Conservation (phyloP, 257 asterid genomes). For the Solanum pimpinellifolium region DNA sequence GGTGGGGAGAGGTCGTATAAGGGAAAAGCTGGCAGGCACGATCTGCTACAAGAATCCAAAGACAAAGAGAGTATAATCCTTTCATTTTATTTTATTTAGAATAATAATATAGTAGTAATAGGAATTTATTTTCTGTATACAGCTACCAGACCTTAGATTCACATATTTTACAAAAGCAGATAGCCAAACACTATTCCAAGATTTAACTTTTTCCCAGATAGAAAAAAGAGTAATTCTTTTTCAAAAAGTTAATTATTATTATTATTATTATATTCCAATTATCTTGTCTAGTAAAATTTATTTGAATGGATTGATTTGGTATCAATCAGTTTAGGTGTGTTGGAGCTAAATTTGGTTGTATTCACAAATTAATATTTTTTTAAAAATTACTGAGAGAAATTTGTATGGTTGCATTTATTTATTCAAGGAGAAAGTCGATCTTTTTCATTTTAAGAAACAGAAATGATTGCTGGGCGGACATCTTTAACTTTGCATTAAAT, state of each 20-base stretch:
- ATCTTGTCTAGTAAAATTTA: not conserved
- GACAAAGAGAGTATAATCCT: slow-evolving; percentile 28
- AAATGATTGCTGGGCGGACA: not conserved
- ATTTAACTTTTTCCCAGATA: not conserved
- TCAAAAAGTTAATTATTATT: not conserved
- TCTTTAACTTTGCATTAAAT: not conserved
- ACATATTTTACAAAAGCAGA: not conserved
- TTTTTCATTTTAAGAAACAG: not conserved
- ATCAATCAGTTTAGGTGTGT: not conserved
- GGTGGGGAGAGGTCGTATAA: not conserved
- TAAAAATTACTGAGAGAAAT: not conserved
- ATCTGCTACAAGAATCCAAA: slow-evolving; percentile 75
- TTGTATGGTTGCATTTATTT: not conserved
- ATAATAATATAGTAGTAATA: not conserved
- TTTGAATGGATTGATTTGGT: too few relatives aligned
- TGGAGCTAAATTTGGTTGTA: not conserved
- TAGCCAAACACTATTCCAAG: not conserved
- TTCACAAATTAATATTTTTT: not conserved
- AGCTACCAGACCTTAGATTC: not conserved
- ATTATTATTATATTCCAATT: not conserved
- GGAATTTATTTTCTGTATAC: not conserved
- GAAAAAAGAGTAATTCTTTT: not conserved
- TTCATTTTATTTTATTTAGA: not conserved
- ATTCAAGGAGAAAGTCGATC: not conserved
- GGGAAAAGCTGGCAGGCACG: slow-evolving; percentile 97